Evolutionary conservation across 306 rosid species (phyloP).

Genomic region (Erythrophleum fordii): DNA sequence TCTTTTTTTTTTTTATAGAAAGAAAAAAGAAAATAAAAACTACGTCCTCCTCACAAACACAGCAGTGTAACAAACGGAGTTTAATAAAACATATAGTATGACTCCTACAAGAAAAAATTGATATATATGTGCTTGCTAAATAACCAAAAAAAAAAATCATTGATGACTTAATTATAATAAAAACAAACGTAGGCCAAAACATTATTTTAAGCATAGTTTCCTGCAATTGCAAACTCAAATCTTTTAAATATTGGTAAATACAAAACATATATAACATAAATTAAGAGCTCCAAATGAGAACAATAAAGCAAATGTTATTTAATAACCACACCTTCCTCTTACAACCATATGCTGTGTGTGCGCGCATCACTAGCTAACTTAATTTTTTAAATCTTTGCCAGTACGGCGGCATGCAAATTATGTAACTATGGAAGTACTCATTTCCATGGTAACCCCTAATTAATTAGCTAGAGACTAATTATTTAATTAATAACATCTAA

Average conservation of each 20-base stretch:
- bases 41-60: background rate
- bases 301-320: too few species aligned
- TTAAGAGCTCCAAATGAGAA: too few species aligned
- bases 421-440: background rate
- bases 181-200: background rate
- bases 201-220: background rate
- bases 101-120: background rate
- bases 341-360: background rate
- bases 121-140: background rate
- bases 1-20: background rate
- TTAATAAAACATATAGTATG: background rate
- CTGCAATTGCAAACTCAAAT: background rate
- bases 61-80: background rate
- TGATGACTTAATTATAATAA: background rate
- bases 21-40: background rate
- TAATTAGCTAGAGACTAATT: background rate
- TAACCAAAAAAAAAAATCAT: background rate
- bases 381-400: background rate
- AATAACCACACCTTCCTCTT: too few species aligned
- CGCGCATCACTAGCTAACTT: background rate
- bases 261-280: too few species aligned
- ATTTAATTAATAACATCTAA: too few species aligned
- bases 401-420: background rate
- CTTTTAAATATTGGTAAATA: background rate
- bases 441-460: background rate